Conservation (phyloP, 306 rosid genomes). For the Prinsepia uniflora region DNA sequence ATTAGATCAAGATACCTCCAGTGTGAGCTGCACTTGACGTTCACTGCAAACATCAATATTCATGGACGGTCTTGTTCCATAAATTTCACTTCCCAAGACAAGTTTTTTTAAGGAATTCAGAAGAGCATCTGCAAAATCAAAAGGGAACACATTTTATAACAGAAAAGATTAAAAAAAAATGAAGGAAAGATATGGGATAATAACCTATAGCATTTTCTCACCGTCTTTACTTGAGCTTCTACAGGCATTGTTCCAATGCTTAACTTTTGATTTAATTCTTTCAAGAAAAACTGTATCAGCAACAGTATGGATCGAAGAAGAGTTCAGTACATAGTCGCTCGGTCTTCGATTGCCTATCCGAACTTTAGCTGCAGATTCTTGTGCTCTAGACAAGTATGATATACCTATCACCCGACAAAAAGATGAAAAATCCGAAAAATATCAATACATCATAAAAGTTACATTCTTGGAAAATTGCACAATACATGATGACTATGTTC, state of each 20-base stretch:
- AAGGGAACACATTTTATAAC: neutral
- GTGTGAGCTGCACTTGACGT: constrained; percentile 64
- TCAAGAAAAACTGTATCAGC: constrained; percentile 66
- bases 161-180: neutral
- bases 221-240: constrained; percentile 46
- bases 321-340: constrained; percentile 24
- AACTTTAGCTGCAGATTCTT: constrained; percentile 58
- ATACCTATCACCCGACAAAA: constrained; percentile 48
- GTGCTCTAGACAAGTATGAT: constrained; percentile 80
- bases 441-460: constrained; percentile 14
- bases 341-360: constrained; percentile 41
- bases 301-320: constrained; percentile 44
- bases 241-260: constrained; percentile 53
- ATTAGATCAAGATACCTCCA: constrained; percentile 51
- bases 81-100: constrained; percentile 48
- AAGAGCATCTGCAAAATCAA: constrained; percentile 52
- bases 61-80: constrained; percentile 67
- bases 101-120: constrained; percentile 55
- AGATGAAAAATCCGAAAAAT: neutral
- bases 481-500: no score
- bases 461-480: neutral
- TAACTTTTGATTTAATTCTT: constrained; percentile 62
- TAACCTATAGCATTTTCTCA: constrained; percentile 30
- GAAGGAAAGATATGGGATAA: neutral
- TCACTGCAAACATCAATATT: constrained; percentile 78